Percentiles rank a stretch among this genome's conserved stretches.
Evolutionary conservation across 441 rosid species (phyloP).

Genomic region (Biscutella laevigata): DNA sequence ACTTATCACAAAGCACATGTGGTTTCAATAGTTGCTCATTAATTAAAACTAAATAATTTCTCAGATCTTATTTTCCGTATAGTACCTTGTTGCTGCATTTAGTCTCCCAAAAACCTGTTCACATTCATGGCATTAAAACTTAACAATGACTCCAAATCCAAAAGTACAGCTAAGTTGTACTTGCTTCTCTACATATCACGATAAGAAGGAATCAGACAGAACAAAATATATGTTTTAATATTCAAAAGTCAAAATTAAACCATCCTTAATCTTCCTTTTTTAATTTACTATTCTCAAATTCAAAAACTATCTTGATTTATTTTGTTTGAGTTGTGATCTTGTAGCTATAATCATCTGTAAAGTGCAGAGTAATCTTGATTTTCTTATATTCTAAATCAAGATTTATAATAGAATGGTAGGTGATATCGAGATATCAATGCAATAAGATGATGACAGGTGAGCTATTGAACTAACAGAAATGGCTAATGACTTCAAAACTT

Average conservation of each 20-base stretch:
- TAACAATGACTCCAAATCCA: conserved; percentile 13
- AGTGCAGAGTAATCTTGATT: not conserved
- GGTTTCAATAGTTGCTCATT: conserved; percentile 22
- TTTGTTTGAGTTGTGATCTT: conserved; percentile 3
- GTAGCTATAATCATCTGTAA: not conserved
- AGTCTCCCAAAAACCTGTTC: conserved; percentile 21
- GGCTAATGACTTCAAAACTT: conserved; percentile 19
- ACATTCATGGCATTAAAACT: conserved; percentile 17
- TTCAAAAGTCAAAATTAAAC: too few relatives aligned
- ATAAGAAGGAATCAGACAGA: conserved; percentile 12
- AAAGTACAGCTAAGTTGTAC: conserved; percentile 28
- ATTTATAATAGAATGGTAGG: conserved; percentile 13
- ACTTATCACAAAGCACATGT: conserved; percentile 28
- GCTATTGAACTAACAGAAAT: conserved; percentile 12
- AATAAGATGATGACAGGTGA: conserved; percentile 26
- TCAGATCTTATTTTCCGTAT: conserved; percentile 23
- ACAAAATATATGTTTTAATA: not conserved
- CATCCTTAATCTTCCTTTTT: not conserved
- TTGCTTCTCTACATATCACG: conserved; percentile 18
- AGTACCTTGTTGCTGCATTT: conserved; percentile 24
- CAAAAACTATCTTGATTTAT: conserved; percentile 6
- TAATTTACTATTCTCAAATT: not conserved
- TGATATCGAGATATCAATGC: conserved; percentile 15
- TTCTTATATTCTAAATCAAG: not conserved
- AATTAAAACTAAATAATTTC: conserved; percentile 12